Base-by-base conservation (phyloP, 202 grass and related monocot genomes). In the Panicum hallii region DNA sequence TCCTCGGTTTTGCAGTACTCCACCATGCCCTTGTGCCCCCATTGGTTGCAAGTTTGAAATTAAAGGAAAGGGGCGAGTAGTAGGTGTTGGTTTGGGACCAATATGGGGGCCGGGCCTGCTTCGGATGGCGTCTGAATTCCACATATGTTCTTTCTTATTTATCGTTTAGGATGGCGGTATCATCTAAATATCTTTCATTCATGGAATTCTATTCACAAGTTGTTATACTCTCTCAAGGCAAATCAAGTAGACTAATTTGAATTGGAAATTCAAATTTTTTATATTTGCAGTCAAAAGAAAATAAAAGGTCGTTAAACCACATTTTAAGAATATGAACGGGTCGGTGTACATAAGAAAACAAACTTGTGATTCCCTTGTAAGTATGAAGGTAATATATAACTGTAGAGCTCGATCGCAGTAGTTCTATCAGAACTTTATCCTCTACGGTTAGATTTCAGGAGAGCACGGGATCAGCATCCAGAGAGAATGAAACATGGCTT, bases 1-100 rank as follows among this genome's bases (percentile, higher is more conserved):
- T 78, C 84, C 84, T 74, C 20, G 54, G 12, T 87, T 82, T 70
- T 61, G 72, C 30, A 77, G 72, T 16, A 61, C 53, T 77, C 42
- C 62, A 63, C 42, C 62, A 63, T 77, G 85, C 50, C 49, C 32
- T 63, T 42, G 62, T 49, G 41, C 14, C 20, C 49, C 52, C 50
- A 82, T 82, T 87, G 78, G 78, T 69, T 87, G 85, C 52, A 82
- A 41, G 72, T 32, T 63, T 82, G 79, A 62, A 82, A 83, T 63
- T 17, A n/a, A 30, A 13, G 42, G 13, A 77, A 87, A 82, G 34
- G 52, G 45, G 44, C 34, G 11, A 44, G 16, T 64, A 49, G 45
- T 54, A 54, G 56, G 22, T 79, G 55, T 20, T 49, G 46, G 36
- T 72, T 63, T 54, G 56, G 56, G 46, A 50, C 57, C 42, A 81